Base-by-base conservation (phyloP, 2,329 filamentous ascomycete genomes). In the Albifimbria verrucaria region DNA sequence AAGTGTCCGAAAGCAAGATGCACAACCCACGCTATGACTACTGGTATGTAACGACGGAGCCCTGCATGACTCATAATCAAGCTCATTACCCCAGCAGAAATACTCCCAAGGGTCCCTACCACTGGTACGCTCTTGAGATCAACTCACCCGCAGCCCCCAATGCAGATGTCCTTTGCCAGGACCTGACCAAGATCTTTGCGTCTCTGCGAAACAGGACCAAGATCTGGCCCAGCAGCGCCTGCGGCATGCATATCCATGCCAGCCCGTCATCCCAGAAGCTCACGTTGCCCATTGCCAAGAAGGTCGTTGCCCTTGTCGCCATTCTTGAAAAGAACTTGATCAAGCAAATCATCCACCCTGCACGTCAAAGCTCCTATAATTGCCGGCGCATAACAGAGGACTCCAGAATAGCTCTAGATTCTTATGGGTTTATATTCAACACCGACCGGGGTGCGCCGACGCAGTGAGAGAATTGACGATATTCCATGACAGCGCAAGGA, bases 181-280 rank as follows among this genome's bases (percentile, higher is more conserved):
- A 51, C 10, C 56, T 67, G 12, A 51, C 44, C 12, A 57, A 41
- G n/a, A 55, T 54, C 24, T 54, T 66, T 11, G 26, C 44, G n/a
- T 48, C 52, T 17, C 47, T 65, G 5, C 58, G 46, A 42, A 48
- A 50, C 20, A 50, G 55, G 1, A 56, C 62, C 39, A 55, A 61
- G 32, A 42, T 67, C 21, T 62, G 56, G 22, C 55, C 65, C 43
- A 67, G 67, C 44, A 57, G 55, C 6, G 52, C 47, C 10, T 66
- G 64, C 26, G 63, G 63, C 15, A 41, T 65, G 12, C 64, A 65
- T 36, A 50, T 67, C 17, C 63, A 66, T 39, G 60, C 62, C 47
- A 65, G 62, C 32, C 32, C 32, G 15, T 51, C 62, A 11, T 21
- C 25, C 7, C 52, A 58, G 2, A 48, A 25, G 7, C 53, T 64